These are phyloP conservation scores for Cinnamomum chago DNA, from an alignment of 164 flowering plant species.

Conservation along the genomic window DNA sequence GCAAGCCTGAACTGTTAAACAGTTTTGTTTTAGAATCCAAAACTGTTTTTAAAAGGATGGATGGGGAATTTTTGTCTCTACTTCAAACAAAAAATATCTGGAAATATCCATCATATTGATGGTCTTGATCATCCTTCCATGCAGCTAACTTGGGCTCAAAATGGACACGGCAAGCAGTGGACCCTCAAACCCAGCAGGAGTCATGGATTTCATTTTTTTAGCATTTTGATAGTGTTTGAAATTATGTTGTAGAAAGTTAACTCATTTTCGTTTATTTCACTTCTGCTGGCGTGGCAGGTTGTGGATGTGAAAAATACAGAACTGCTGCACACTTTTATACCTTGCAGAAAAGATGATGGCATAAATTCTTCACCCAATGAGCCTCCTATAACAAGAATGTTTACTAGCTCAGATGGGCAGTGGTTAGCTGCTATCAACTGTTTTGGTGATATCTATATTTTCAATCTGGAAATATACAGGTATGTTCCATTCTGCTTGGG, in stretches of 20 bases:
- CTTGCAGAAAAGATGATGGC: constrained; percentile 47
- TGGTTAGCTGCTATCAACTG: constrained; percentile 93
- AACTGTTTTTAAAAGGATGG: too few species aligned
- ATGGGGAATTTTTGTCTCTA: too few species aligned
- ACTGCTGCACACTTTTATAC: constrained; percentile 57
- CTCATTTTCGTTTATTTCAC: background rate
- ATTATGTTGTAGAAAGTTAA: background rate
- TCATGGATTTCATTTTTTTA: background rate
- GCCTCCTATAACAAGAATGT: constrained; percentile 85
- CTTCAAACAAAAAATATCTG: too few species aligned
- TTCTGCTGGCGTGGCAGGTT: constrained; percentile 39
- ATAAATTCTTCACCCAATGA: constrained; percentile 55
- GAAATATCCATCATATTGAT: too few species aligned
- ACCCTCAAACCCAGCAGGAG: background rate
- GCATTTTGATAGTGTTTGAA: background rate
- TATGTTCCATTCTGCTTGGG: constrained; percentile 13
- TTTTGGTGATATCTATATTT: constrained; percentile 85
- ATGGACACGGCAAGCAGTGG: background rate
- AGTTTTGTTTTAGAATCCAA: too few species aligned
- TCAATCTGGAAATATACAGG: constrained; percentile 80
- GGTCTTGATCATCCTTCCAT: too few species aligned
- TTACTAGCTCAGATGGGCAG: constrained; percentile 76
- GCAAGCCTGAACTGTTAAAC: too few species aligned
- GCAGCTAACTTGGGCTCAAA: too few species aligned
- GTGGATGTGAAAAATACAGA: constrained; percentile 50